Conservation (phyloP, 2,329 filamentous ascomycete genomes). For the Sarocladium kiliense region DNA sequence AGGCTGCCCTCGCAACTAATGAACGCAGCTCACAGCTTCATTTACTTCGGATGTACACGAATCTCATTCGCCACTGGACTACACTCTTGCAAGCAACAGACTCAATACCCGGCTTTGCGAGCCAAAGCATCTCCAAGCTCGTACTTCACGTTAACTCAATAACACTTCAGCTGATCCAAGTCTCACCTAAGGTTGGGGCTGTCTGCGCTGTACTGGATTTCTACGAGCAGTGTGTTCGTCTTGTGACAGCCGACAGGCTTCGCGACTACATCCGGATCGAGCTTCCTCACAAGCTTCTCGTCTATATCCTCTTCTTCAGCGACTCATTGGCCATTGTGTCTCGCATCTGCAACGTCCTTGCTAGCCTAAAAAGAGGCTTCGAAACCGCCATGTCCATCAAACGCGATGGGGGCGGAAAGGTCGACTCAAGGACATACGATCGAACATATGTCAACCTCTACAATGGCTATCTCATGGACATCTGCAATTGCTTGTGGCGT, state of each 20-base stretch:
- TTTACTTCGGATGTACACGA: slow-evolving; percentile 63
- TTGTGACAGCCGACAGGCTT: slow-evolving; percentile 47
- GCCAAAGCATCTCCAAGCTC: slow-evolving; percentile 34
- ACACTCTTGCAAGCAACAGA: slow-evolving; percentile 36
- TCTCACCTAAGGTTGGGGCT: slow-evolving; percentile 34
- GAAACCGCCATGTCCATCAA: slow-evolving; percentile 54
- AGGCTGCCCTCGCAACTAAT: slow-evolving; percentile 36
- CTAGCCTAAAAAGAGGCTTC: slow-evolving; percentile 69
- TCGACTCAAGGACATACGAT: slow-evolving; percentile 42
- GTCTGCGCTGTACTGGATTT: slow-evolving; percentile 62
- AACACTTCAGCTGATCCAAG: slow-evolving; percentile 55
- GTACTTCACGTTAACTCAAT: slow-evolving; percentile 49
- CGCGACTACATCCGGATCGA: slow-evolving; percentile 57
- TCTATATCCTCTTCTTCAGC: slow-evolving; percentile 68
- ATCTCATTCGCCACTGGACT: slow-evolving; percentile 58
- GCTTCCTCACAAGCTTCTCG: slow-evolving; percentile 60
- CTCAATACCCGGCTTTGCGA: slow-evolving; percentile 27
- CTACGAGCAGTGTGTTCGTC: slow-evolving; percentile 55
- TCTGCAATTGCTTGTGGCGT: slow-evolving; percentile 80
- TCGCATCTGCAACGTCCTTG: slow-evolving; percentile 64
- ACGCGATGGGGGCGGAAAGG: slow-evolving; percentile 20
- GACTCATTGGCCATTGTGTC: slow-evolving; percentile 59
- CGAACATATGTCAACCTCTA: slow-evolving; percentile 61
- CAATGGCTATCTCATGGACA: slow-evolving; percentile 82
- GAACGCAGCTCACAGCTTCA: background rate